Base-by-base conservation (phyloP, 2,329 filamentous ascomycete genomes). In the Thelonectria blattea region DNA sequence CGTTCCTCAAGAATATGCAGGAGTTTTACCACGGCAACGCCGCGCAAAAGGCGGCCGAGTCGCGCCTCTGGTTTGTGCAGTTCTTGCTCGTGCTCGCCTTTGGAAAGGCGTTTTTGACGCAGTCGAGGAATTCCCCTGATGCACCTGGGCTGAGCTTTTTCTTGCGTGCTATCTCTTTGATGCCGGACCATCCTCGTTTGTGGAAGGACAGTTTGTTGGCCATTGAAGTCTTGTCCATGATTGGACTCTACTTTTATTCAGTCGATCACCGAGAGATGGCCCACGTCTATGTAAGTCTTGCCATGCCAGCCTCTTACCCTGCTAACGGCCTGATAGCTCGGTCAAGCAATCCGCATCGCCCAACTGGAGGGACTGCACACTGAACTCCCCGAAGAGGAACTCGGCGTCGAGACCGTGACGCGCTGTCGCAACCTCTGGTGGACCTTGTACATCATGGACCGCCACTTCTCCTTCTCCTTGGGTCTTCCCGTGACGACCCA, bases 71-170 rank as follows among this genome's bases (percentile, higher is more conserved):
- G 82, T 82, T 81, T 65, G 76, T 82, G 48, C 81, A 84, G 58
- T 82, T 81, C 52, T 71, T 84, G 5, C 68, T 84, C 3, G 76
- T 84, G 17, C 72, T 85, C 15, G 81, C 82, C 1, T 73, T 72
- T 60, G 71, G 72, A 8, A 72, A 65, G 7, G 72, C 72, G 2
- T 73, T 73, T 37, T 60, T 67, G 1, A 45, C 59, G 14, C 66
- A 61, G 8, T 54, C 61, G 2, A 52, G 30, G 32, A 78, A 1
- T 72, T 75, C 50, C 65, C 74, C 48, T 2, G 68, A 74, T 3
- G 70, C 73, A 4, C 73, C 74, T 1, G 74, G 73, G 2, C 61
- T 69, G 0, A 71, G 70, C 34, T 75, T 69, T 50, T 76, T 76
- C 58, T 57, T 73, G 4, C 60, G 73, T 1, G 74, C 74, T 0